Conservation (phyloP, 2,329 filamentous ascomycete species). For the Colletotrichum horii region DNA sequence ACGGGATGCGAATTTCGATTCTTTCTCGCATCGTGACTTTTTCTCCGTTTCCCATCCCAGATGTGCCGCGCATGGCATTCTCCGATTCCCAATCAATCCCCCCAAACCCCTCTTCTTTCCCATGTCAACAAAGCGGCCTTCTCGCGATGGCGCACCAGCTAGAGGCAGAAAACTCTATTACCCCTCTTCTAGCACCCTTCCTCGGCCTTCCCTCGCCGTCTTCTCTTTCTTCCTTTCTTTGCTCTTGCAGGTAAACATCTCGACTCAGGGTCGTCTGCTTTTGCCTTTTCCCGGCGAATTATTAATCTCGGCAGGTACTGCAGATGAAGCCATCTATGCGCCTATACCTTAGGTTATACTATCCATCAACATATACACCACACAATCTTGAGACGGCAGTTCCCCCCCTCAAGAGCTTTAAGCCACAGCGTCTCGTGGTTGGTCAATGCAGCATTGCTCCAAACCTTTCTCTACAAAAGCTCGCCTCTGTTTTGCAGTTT, state of each 20-base stretch:
- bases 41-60: not conserved
- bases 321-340: not conserved
- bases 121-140: not conserved
- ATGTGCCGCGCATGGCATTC: conserved; percentile 7
- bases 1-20: not conserved
- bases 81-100: not conserved
- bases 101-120: not conserved
- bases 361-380: not conserved
- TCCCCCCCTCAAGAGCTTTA: not conserved
- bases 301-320: not conserved
- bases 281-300: not conserved
- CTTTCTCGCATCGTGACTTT: not conserved
- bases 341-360: not conserved
- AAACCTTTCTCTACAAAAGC: not conserved
- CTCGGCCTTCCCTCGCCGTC: not conserved
- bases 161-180: not conserved
- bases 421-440: not conserved
- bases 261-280: not conserved
- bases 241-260: not conserved
- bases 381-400: conserved; percentile 1
- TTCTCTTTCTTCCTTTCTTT: not conserved
- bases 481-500: not conserved
- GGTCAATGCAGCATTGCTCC: conserved; percentile 1
- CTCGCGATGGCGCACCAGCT: not conserved
- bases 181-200: not conserved